phyloP scores from a whole-genome alignment of 305 asterid genomes.

The Fraxinus floribunda region DNA sequence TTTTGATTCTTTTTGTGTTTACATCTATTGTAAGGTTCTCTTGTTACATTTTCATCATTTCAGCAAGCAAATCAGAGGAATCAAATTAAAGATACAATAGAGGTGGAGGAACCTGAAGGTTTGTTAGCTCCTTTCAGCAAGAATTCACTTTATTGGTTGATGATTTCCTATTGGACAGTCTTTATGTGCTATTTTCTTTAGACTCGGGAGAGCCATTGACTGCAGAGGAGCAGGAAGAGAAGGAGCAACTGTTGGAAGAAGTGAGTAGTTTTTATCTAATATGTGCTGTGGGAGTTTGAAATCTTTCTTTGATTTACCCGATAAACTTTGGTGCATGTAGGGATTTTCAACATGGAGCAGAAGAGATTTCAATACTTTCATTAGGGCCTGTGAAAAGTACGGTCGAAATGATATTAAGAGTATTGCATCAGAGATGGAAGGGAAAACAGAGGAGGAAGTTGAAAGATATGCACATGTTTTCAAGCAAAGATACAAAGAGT shows the following conservation, averaged over 20 bases:
- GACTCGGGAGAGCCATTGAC: constrained; percentile 97
- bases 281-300: neutral
- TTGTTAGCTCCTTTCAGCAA: constrained; percentile 19
- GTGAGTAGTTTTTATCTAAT: constrained; percentile 36
- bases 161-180: constrained; percentile 14
- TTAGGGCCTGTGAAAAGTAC: constrained; percentile 96
- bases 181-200: constrained; percentile 34
- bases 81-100: constrained; percentile 87
- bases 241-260: constrained; percentile 79
- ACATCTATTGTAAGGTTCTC: constrained; percentile 7
- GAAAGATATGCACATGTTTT: constrained; percentile 88
- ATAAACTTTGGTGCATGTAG: constrained; percentile 36
- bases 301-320: constrained; percentile 17
- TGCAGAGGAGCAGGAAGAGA: constrained; percentile 97
- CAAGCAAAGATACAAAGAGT: constrained; percentile 91
- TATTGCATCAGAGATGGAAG: constrained; percentile 97
- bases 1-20: constrained; percentile 12
- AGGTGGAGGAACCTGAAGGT: constrained; percentile 96
- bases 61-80: constrained; percentile 83
- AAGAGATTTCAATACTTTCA: constrained; percentile 88
- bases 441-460: constrained; percentile 90
- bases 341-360: constrained; percentile 99
- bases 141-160: constrained; percentile 14
- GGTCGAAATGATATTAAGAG: constrained; percentile 78
- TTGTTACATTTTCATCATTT: constrained; percentile 22